phyloP scores from a whole-genome alignment of 202 grass and related monocot genomes.

The Alloteropsis angusta region DNA sequence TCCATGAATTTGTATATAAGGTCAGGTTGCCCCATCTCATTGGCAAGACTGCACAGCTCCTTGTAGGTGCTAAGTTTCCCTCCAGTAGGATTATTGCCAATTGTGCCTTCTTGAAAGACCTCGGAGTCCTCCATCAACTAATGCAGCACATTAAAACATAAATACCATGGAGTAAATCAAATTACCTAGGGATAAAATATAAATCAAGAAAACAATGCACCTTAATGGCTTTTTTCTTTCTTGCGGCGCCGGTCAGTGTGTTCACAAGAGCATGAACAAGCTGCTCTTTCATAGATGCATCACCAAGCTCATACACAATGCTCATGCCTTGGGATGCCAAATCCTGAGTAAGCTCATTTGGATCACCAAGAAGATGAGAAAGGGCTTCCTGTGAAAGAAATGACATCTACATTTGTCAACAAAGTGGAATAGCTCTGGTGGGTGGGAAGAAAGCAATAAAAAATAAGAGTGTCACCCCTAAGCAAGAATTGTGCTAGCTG shows the following conservation, averaged over 20 bases:
- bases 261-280: conserved; percentile 85
- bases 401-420: not conserved
- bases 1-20: conserved; percentile 99
- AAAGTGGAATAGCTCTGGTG: not conserved
- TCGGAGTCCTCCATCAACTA: conserved; percentile 97
- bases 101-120: conserved; percentile 91
- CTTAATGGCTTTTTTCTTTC: conserved; percentile 92
- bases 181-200: not conserved
- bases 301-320: conserved; percentile 96
- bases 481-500: not conserved
- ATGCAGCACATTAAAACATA: conserved; percentile 33
- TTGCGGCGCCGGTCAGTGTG: conserved; percentile 77
- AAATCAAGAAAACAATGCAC: conserved; percentile 31
- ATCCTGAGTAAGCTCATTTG: conserved; percentile 96
- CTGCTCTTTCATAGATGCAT: conserved; percentile 81
- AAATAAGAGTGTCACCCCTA: not conserved
- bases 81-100: conserved; percentile 72
- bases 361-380: conserved; percentile 90
- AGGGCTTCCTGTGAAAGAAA: conserved; percentile 73
- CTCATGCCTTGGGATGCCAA: conserved; percentile 99
- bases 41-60: conserved; percentile 87
- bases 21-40: conserved; percentile 97
- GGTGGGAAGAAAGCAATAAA: not conserved
- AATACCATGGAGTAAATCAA: not conserved
- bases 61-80: conserved; percentile 94